Conservation (phyloP, 2,329 filamentous ascomycete genomes). For the Aspergillus viridinutans region DNA sequence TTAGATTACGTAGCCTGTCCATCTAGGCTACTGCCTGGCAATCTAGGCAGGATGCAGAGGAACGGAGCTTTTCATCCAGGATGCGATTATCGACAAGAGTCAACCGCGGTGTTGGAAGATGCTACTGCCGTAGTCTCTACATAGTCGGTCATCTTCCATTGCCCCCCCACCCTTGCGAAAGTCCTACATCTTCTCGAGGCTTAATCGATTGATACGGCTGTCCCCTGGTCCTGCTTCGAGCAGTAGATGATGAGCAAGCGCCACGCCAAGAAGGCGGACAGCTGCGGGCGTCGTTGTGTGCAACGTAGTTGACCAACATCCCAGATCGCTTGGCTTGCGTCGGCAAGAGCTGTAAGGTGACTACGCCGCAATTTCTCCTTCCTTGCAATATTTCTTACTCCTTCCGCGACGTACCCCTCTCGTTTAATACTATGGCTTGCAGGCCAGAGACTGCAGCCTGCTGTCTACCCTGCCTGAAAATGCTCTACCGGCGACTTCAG, state of each 20-base stretch:
- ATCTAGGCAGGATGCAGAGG: background rate
- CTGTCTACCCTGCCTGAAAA: background rate
- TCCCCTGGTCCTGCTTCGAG: background rate
- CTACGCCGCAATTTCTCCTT: constrained; percentile 18
- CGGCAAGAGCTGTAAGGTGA: constrained; percentile 13
- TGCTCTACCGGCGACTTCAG: background rate
- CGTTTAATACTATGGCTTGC: background rate
- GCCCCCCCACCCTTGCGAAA: background rate
- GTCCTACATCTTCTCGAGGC: background rate
- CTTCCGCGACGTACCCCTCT: background rate
- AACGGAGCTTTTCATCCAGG: background rate
- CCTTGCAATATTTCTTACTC: background rate
- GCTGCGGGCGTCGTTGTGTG: constrained; percentile 17
- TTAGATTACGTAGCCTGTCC: background rate
- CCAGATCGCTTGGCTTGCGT: constrained; percentile 3
- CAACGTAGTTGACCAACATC: constrained; percentile 4
- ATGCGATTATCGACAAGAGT: background rate
- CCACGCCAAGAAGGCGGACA: constrained; percentile 29
- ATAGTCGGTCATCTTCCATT: background rate
- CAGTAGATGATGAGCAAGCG: constrained; percentile 21
- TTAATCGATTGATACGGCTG: constrained; percentile 4
- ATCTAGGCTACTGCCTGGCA: background rate
- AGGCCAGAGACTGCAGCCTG: background rate
- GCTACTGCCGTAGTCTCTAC: background rate
- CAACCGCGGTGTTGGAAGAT: background rate